Percentiles rank a stretch among this genome's conserved stretches.
phyloP scores from a whole-genome alignment of 2,329 filamentous ascomycete species.

The Orbilia ellipsospora region DNA sequence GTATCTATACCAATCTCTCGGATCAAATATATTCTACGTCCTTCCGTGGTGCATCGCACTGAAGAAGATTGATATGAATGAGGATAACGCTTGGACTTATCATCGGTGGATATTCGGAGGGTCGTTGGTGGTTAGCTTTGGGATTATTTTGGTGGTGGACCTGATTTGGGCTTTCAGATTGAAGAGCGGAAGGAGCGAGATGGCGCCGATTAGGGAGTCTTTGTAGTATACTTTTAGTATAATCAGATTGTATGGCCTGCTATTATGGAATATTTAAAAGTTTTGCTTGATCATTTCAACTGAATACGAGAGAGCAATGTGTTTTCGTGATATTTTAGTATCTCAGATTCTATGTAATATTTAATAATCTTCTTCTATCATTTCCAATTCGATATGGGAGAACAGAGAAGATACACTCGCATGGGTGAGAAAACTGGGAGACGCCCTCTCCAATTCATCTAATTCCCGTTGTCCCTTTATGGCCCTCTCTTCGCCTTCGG shows the following conservation, averaged over 20 bases:
- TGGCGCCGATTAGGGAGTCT: conserved; percentile 59
- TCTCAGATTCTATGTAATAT: no score
- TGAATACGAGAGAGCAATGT: no score
- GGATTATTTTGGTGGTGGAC: conserved; percentile 68
- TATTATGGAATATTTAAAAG: no score
- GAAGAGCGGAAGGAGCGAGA: conserved; percentile 63
- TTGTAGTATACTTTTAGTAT: background rate
- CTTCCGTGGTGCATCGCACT: conserved; percentile 77
- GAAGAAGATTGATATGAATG: conserved; percentile 65
- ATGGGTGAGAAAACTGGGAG: no score
- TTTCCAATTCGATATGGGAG: background rate
- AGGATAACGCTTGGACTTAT: conserved; percentile 73
- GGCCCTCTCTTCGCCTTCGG: background rate
- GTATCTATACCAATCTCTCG: conserved; percentile 76
- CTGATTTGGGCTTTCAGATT: conserved; percentile 68
- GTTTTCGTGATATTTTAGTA: conserved; percentile 4
- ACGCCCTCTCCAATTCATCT: background rate
- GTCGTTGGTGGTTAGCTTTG: conserved; percentile 74
- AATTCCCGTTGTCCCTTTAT: background rate
- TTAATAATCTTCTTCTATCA: background rate
- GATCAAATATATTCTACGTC: conserved; percentile 75
- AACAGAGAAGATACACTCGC: no score
- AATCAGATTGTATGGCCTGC: no score
- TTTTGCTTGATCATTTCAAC: no score
- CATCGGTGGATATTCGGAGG: conserved; percentile 75